Conservation (phyloP, 495 filamentous ascomycete species). For the Bombardia bombarda region DNA sequence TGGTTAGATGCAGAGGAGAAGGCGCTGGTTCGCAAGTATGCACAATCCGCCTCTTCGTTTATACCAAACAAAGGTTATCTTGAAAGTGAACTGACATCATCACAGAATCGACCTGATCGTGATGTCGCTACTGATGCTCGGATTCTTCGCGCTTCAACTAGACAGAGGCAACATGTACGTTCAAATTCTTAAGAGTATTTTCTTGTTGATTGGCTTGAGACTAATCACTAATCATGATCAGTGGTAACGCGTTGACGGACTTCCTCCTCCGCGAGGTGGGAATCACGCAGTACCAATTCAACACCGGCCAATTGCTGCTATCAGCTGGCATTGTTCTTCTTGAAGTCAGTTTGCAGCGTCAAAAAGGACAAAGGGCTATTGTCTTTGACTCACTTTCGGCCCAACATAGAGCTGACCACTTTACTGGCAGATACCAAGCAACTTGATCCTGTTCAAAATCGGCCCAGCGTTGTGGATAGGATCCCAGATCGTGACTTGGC, state of each 20-base stretch:
- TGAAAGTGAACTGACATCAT: background rate
- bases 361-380: no score
- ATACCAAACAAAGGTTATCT: no score
- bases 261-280: constrained; percentile 43
- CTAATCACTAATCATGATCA: background rate
- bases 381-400: background rate
- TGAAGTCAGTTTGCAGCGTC: no score
- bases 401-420: background rate
- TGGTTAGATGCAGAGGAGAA: constrained; percentile 32
- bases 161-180: constrained; percentile 35
- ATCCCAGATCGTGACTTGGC: constrained; percentile 47
- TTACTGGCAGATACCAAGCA: constrained; percentile 38
- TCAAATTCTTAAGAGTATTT: background rate
- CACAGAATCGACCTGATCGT: constrained; percentile 41
- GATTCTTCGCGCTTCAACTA: constrained; percentile 52
- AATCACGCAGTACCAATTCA: constrained; percentile 51
- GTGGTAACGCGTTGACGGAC: constrained; percentile 24
- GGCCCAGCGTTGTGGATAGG: constrained; percentile 50
- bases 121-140: constrained; percentile 45
- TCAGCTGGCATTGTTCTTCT: constrained; percentile 49
- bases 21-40: constrained; percentile 25
- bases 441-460: constrained; percentile 46
- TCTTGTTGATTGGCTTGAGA: background rate
- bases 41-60: background rate
- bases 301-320: constrained; percentile 47